Evolutionary conservation across 805 yeast species (phyloP).

Genomic region (Metschnikowia vanudenii): DNA sequence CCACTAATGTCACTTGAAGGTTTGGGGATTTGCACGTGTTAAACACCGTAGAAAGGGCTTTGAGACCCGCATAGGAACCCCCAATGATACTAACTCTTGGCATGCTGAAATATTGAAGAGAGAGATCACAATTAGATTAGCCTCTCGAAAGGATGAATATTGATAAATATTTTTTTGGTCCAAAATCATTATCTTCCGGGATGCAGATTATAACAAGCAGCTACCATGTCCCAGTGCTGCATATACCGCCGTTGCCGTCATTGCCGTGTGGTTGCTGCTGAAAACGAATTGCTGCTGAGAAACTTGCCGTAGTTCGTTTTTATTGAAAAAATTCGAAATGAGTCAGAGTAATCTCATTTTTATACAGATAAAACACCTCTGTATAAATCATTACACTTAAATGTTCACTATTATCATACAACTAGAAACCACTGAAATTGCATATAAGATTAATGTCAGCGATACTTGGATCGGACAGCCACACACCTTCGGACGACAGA

Average conservation of each 20-base stretch:
- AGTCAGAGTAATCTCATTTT: too few species aligned
- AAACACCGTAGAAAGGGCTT: conserved; percentile 26
- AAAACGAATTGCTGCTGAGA: too few species aligned
- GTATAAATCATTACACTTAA: too few species aligned
- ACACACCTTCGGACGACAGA: too few species aligned
- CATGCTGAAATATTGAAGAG: conserved; percentile 2
- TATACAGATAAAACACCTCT: too few species aligned
- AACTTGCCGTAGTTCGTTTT: too few species aligned
- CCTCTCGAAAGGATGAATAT: too few species aligned
- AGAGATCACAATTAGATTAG: too few species aligned
- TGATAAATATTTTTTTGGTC: not conserved
- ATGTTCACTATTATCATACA: not conserved
- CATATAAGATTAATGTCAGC: too few species aligned
- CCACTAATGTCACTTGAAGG: conserved; percentile 24
- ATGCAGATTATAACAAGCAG: not conserved
- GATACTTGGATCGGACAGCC: too few species aligned
- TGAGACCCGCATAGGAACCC: conserved; percentile 35
- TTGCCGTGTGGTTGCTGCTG: not conserved
- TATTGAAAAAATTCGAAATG: too few species aligned
- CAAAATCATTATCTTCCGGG: not conserved
- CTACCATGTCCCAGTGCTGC: not conserved
- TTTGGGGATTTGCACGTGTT: conserved; percentile 1
- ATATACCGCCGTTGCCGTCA: not conserved
- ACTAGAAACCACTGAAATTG: not conserved
- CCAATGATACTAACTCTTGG: conserved; percentile 33